Evolutionary conservation across 2,329 filamentous ascomycete genomes (phyloP).

Genomic region (Cryphonectria nitschkei): DNA sequence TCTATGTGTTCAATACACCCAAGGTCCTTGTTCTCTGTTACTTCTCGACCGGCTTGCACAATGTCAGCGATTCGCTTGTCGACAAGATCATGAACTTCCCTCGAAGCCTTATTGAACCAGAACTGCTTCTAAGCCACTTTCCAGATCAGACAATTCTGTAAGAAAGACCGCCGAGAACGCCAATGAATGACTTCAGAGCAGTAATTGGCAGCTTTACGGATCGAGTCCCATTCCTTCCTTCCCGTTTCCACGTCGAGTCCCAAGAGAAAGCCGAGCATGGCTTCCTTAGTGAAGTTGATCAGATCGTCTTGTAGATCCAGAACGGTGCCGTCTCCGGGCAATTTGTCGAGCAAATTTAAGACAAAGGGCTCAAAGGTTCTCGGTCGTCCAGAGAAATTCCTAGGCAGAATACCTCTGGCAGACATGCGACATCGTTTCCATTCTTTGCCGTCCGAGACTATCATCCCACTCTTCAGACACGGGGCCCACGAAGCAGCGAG

Average conservation of each 20-base stretch:
- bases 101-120: not conserved
- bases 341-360: not conserved
- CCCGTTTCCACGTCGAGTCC: not conserved
- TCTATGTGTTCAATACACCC: not conserved
- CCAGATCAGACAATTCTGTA: not conserved
- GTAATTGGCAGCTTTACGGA: not conserved
- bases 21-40: not conserved
- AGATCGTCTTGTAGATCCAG: not conserved
- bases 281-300: not conserved
- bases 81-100: not conserved
- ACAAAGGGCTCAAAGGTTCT: not conserved
- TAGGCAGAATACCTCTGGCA: not conserved
- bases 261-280: not conserved
- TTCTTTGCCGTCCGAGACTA: not conserved
- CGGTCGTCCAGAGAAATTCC: not conserved
- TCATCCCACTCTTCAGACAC: not conserved
- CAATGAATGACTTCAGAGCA: not conserved
- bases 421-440: not conserved
- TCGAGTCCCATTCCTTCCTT: not conserved
- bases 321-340: not conserved
- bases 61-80: not conserved
- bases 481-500: not conserved
- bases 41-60: not conserved
- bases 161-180: not conserved
- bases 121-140: not conserved